These are phyloP conservation scores for Ceratobasidium sp. DNA, from an alignment of 1,284 basidiomycete species.

Conservation along the genomic window DNA sequence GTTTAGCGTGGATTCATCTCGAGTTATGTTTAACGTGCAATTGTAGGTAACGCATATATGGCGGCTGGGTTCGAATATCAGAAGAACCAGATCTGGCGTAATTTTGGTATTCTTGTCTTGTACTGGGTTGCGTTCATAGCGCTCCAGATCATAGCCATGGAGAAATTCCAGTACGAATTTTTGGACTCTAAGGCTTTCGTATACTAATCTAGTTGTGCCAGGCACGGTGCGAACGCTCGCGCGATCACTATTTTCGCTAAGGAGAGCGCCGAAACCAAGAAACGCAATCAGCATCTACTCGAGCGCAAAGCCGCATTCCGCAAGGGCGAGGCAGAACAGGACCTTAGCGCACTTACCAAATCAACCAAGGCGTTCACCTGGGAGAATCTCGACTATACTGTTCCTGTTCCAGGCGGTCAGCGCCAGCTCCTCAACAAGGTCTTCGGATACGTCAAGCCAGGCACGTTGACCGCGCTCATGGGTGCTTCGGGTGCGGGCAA, in stretches of 20 bases:
- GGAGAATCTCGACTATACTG: constrained; percentile 62
- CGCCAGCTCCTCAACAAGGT: constrained; percentile 65
- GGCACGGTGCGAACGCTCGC: constrained; percentile 65
- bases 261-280: constrained; percentile 76
- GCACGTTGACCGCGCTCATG: constrained; percentile 71
- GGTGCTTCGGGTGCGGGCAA: constrained; percentile 68
- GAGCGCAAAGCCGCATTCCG: constrained; percentile 63
- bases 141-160: constrained; percentile 71
- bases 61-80: constrained; percentile 52
- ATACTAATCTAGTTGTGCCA: constrained; percentile 51
- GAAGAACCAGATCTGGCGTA: constrained; percentile 56
- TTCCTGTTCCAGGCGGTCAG: constrained; percentile 65
- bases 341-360: constrained; percentile 37
- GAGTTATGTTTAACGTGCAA: constrained; percentile 60
- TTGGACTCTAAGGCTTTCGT: neutral
- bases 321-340: constrained; percentile 40
- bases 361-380: constrained; percentile 60
- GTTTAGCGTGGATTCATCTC: constrained; percentile 48
- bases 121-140: constrained; percentile 79
- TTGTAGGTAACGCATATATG: constrained; percentile 44
- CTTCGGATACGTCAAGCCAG: constrained; percentile 68
- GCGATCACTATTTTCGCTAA: constrained; percentile 76
- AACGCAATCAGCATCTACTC: constrained; percentile 71
- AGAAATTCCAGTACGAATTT: constrained; percentile 70
- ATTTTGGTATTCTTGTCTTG: constrained; percentile 60